Conservation (phyloP, 441 rosid species). For the Populus tomentosa region DNA sequence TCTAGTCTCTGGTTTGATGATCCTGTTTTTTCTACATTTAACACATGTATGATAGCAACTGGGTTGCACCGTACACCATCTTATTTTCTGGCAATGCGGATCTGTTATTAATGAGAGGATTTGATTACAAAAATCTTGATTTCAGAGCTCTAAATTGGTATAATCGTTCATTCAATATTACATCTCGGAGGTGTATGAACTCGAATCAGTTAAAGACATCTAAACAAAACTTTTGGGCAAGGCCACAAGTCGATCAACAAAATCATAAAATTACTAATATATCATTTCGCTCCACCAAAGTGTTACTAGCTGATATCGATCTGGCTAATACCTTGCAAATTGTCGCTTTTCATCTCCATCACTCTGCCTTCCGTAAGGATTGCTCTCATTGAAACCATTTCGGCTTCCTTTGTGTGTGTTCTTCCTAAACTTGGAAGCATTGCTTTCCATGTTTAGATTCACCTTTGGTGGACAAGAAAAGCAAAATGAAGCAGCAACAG, state of each 20-base stretch:
- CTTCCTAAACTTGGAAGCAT: conserved; percentile 79
- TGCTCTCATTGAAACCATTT: conserved; percentile 62
- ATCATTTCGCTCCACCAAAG: not conserved
- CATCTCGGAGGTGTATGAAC: not conserved
- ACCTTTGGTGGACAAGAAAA: conserved; percentile 93
- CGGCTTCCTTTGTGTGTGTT: conserved; percentile 49
- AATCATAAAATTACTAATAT: not conserved
- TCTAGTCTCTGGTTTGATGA: too few relatives aligned
- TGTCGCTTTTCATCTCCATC: conserved; percentile 41
- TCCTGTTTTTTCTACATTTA: too few relatives aligned
- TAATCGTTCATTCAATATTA: not conserved
- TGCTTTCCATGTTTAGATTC: conserved; percentile 77
- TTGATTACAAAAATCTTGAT: not conserved
- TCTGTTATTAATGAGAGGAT: too few relatives aligned
- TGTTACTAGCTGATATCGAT: not conserved
- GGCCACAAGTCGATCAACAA: not conserved
- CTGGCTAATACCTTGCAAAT: conserved; percentile 43
- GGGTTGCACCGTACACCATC: too few relatives aligned
- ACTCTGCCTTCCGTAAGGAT: conserved; percentile 64
- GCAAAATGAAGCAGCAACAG: conserved; percentile 87
- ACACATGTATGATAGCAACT: too few relatives aligned
- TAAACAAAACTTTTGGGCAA: not conserved
- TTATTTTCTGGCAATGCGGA: too few relatives aligned
- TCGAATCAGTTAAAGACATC: not conserved
- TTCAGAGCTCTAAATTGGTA: not conserved